A percentile compares a stretch with the other conserved stretches of the same genome.
These are phyloP conservation scores for Talaromyces ruber DNA, from an alignment of 495 filamentous ascomycete genomes.

Conservation along the genomic window DNA sequence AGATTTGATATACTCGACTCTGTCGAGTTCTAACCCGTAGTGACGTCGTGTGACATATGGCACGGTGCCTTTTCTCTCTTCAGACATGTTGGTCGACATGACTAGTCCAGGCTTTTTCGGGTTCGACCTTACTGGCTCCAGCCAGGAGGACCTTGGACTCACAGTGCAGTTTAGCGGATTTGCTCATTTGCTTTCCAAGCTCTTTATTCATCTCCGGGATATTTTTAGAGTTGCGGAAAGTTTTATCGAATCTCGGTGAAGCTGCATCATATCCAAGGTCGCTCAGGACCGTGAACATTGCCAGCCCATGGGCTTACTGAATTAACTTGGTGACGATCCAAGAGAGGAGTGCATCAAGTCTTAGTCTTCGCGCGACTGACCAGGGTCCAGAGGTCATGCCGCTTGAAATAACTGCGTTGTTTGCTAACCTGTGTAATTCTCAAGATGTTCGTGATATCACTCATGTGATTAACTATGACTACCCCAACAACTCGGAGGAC, in stretches of 20 bases:
- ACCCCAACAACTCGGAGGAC: conserved; percentile 99
- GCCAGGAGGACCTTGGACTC: conserved; percentile 77
- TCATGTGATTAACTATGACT: conserved; percentile 99
- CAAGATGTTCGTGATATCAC: conserved; percentile 99
- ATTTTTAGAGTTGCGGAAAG: conserved; percentile 65
- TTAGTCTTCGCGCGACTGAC: conserved; percentile 43
- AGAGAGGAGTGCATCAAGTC: conserved; percentile 64
- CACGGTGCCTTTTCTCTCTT: conserved; percentile 85
- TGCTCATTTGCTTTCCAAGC: conserved; percentile 60
- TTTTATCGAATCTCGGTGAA: conserved; percentile 62
- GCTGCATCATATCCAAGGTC: conserved; percentile 58
- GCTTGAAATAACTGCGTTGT: conserved; percentile 29
- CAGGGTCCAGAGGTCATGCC: conserved; percentile 46
- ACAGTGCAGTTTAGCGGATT: conserved; percentile 68
- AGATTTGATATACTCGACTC: conserved; percentile 20
- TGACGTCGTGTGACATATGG: conserved; percentile 59
- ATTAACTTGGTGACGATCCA: conserved; percentile 21
- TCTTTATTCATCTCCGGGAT: conserved; percentile 43
- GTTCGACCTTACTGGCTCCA: conserved; percentile 65
- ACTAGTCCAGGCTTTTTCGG: conserved; percentile 75
- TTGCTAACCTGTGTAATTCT: conserved; percentile 68
- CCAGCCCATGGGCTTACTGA: conserved; percentile 35
- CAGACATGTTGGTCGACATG: conserved; percentile 69
- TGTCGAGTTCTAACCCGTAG: conserved; percentile 23
- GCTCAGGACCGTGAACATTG: conserved; percentile 66